Percentiles rank a stretch among this genome's conserved stretches.
Conservation (phyloP, 331 rosid species). For the Quercus phellos region DNA sequence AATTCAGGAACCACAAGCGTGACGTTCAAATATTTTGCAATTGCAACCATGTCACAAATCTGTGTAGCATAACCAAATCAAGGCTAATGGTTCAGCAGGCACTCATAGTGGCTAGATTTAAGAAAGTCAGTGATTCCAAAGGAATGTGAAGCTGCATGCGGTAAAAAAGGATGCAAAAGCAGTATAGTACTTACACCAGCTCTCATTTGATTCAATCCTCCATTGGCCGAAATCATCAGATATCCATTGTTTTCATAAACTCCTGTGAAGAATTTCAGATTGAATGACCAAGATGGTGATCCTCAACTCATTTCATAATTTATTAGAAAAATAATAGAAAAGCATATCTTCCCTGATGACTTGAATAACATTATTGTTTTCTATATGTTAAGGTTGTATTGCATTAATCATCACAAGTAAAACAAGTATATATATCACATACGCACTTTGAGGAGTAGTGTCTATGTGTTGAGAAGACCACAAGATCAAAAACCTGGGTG, state of each 20-base stretch:
- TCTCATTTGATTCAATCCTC: constrained; percentile 94
- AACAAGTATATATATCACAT: not conserved
- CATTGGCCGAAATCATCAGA: constrained; percentile 81
- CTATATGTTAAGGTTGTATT: not conserved
- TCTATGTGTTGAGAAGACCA: not conserved
- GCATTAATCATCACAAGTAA: not conserved
- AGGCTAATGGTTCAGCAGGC: not conserved
- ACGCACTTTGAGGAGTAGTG: constrained; percentile 9
- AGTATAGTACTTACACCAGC: constrained; percentile 57
- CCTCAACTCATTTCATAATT: no score
- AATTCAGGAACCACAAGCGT: constrained; percentile 81
- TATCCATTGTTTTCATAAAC: constrained; percentile 81
- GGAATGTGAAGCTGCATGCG: no score
- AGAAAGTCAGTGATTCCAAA: no score
- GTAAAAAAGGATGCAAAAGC: not conserved
- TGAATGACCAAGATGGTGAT: no score
- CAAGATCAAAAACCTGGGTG: not conserved
- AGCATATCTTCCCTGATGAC: no score
- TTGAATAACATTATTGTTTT: no score
- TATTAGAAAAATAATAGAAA: no score
- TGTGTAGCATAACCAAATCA: constrained; percentile 16
- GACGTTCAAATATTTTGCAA: constrained; percentile 74
- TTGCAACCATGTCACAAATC: constrained; percentile 94
- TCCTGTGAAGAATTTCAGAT: constrained; percentile 32
- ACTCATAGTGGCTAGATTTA: not conserved